These are phyloP conservation scores for Leishmania braziliensis DNA, from an alignment of 208 protist species.

Conservation along the genomic window DNA sequence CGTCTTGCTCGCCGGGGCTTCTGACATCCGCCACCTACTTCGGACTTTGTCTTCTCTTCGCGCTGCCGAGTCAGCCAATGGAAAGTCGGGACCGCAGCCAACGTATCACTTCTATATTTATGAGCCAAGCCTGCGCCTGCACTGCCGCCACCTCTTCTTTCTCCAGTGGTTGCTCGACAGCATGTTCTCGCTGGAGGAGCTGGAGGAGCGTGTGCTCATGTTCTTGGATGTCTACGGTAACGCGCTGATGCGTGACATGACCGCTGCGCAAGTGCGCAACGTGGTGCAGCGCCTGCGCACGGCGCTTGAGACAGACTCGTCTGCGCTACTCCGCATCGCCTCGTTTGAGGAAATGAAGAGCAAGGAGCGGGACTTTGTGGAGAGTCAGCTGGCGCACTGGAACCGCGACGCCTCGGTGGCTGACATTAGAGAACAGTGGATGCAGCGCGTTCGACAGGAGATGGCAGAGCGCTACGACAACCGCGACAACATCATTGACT, in stretches of 20 bases:
- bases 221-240: constrained; percentile 92
- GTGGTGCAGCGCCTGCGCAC: constrained; percentile 68
- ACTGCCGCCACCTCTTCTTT: constrained; percentile 91
- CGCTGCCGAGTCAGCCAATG: constrained; percentile 20
- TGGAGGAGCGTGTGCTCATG: constrained; percentile 91
- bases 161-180: constrained; percentile 91
- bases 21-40: constrained; percentile 87
- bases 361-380: constrained; percentile 87
- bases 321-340: constrained; percentile 38
- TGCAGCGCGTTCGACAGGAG: constrained; percentile 73
- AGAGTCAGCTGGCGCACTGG: constrained; percentile 86
- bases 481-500: constrained; percentile 92
- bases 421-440: constrained; percentile 68
- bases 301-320: constrained; percentile 37
- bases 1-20: constrained; percentile 75
- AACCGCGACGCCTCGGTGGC: constrained; percentile 51
- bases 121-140: constrained; percentile 85
- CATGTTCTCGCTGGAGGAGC: constrained; percentile 82
- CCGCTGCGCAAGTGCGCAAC: constrained; percentile 69
- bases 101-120: constrained; percentile 88
- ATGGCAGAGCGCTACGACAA: constrained; percentile 93
- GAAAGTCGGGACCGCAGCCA: background rate
- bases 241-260: constrained; percentile 71
- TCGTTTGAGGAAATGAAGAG: constrained; percentile 83
- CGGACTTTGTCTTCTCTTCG: constrained; percentile 73